phyloP scores from a whole-genome alignment of 306 rosid genomes.

The Argentina anserina region DNA sequence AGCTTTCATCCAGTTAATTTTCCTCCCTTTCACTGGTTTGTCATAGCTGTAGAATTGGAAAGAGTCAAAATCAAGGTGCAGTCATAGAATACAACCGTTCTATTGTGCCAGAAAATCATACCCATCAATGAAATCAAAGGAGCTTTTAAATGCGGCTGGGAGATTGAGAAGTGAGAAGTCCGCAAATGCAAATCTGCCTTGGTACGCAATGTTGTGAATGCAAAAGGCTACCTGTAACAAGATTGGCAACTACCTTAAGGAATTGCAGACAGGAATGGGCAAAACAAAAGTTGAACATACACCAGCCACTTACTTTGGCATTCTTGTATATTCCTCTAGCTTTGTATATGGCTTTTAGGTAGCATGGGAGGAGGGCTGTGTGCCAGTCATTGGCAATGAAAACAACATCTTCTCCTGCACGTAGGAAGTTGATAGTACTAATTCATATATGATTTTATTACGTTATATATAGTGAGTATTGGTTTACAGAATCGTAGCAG shows the following conservation, averaged over 20 bases:
- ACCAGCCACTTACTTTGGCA: constrained; percentile 46
- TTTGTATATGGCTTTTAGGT: constrained; percentile 59
- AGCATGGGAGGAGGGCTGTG: constrained; percentile 67
- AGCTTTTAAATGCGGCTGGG: constrained; percentile 54
- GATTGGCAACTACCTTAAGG: constrained; percentile 16
- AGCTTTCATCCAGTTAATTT: constrained; percentile 81
- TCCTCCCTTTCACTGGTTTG: constrained; percentile 65
- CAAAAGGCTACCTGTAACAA: constrained; percentile 57
- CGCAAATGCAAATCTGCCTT: constrained; percentile 59
- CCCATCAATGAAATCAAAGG: constrained; percentile 85
- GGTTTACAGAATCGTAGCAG: not conserved
- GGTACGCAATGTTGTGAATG: constrained; percentile 86
- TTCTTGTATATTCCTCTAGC: constrained; percentile 46
- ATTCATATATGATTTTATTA: not conserved
- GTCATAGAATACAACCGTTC: not conserved
- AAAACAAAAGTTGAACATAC: constrained; percentile 3
- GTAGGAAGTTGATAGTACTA: constrained; percentile 2
- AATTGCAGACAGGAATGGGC: constrained; percentile 9
- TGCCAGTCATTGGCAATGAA: constrained; percentile 85
- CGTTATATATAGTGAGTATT: not conserved
- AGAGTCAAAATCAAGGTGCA: constrained; percentile 3
- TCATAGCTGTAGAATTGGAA: constrained; percentile 42
- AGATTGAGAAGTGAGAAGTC: constrained; percentile 64
- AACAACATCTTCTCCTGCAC: constrained; percentile 68
- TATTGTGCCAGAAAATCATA: constrained; percentile 25